Evolutionary conservation across 2,329 filamentous ascomycete genomes (phyloP).

Genomic region (Calcarisporium arbuscula): DNA sequence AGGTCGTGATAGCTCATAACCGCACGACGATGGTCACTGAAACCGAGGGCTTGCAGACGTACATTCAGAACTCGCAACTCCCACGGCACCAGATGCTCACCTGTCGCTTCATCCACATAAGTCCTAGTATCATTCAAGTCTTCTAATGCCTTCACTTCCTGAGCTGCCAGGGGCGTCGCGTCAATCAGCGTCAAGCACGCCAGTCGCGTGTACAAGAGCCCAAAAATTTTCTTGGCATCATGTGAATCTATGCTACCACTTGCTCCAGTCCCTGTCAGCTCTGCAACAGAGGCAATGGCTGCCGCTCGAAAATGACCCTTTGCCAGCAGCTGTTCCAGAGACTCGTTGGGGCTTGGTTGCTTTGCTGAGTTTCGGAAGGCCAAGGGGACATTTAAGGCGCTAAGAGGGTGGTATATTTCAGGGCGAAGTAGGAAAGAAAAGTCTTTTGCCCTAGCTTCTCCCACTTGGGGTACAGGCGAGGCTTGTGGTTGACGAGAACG

Average conservation of each 20-base stretch:
- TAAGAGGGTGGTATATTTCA: constrained; percentile 77
- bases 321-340: constrained; percentile 62
- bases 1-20: constrained; percentile 91
- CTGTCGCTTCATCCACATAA: constrained; percentile 49
- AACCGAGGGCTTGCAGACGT: constrained; percentile 77
- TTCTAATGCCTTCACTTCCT: constrained; percentile 58
- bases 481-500: constrained; percentile 17
- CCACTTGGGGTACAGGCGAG: constrained; percentile 23
- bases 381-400: constrained; percentile 51
- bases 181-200: constrained; percentile 77
- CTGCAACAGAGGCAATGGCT: constrained; percentile 59
- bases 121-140: constrained; percentile 50
- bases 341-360: constrained; percentile 55
- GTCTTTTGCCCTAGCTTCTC: constrained; percentile 47
- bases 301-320: constrained; percentile 75
- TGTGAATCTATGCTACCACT: constrained; percentile 40
- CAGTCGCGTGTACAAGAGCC: constrained; percentile 72
- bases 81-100: constrained; percentile 74
- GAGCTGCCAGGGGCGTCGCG: constrained; percentile 60
- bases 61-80: constrained; percentile 76
- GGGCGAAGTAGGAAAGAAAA: constrained; percentile 75
- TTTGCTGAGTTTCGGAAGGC: constrained; percentile 65
- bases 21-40: constrained; percentile 74
- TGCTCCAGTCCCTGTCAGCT: constrained; percentile 46
- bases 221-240: constrained; percentile 63